Conservation (phyloP, 2,329 filamentous ascomycete species). For the Stenocarpella maydis region DNA sequence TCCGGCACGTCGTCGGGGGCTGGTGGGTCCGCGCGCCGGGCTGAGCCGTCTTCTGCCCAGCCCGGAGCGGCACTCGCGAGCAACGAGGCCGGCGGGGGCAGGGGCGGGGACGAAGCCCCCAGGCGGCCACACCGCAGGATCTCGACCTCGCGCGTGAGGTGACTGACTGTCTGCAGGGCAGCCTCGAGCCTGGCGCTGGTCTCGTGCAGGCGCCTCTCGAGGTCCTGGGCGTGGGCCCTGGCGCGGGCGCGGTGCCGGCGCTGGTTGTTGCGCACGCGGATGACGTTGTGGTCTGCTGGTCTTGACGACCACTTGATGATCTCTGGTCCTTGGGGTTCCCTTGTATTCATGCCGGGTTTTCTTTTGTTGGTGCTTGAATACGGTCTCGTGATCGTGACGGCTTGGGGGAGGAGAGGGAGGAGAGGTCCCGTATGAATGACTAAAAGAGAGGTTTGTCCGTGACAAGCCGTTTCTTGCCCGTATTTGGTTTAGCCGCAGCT, state of each 20-base stretch:
- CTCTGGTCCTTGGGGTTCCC: background rate
- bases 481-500: slow-evolving; percentile 30
- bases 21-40: no score
- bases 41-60: no score
- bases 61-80: no score
- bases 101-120: no score
- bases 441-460: slow-evolving; percentile 33
- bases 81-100: no score
- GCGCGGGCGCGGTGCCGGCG: slow-evolving; percentile 57
- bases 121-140: background rate
- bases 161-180: slow-evolving; percentile 36
- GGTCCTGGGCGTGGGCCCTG: slow-evolving; percentile 48
- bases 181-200: slow-evolving; percentile 37
- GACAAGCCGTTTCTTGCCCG: slow-evolving; percentile 38
- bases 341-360: background rate
- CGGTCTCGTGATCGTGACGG: background rate
- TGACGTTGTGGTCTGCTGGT: slow-evolving; percentile 44
- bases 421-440: slow-evolving; percentile 15
- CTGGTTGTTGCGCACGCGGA: slow-evolving; percentile 59
- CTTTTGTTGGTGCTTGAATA: background rate
- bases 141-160: slow-evolving; percentile 32
- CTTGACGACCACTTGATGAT: slow-evolving; percentile 41
- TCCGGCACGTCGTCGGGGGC: background rate
- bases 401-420: background rate
- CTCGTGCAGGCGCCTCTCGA: slow-evolving; percentile 45